Percentiles rank a stretch among this genome's conserved stretches.
Conservation (phyloP, 2,329 filamentous ascomycete species). For the Acephala macrosclerotiorum region DNA sequence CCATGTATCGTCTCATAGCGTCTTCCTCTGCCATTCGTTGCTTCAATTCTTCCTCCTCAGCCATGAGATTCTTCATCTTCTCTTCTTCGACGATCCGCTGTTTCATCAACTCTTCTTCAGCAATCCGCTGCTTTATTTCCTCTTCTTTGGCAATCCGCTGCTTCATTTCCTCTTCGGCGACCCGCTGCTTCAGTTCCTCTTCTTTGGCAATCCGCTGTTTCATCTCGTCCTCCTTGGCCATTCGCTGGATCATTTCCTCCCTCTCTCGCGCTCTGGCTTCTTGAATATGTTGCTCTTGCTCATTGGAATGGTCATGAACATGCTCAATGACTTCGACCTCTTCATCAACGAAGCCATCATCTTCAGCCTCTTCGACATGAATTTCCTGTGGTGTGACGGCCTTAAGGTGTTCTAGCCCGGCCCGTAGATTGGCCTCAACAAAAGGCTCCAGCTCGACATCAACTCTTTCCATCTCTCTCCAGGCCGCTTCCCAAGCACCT, state of each 20-base stretch:
- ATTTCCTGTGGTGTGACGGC: slow-evolving; percentile 20
- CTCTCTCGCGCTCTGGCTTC: slow-evolving; percentile 21
- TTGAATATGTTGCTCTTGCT: slow-evolving; percentile 18
- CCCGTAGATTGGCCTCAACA: slow-evolving; percentile 64
- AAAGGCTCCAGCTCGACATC: slow-evolving; percentile 89
- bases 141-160: slow-evolving; percentile 52
- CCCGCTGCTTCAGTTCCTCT: slow-evolving; percentile 53
- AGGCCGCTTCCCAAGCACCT: slow-evolving; percentile 91
- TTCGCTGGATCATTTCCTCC: slow-evolving; percentile 10
- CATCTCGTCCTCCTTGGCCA: slow-evolving; percentile 24
- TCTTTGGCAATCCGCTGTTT: slow-evolving; percentile 45
- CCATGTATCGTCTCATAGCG: slow-evolving; percentile 64
- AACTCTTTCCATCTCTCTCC: slow-evolving; percentile 98
- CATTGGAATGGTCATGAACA: slow-evolving; percentile 25
- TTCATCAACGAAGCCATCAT: slow-evolving; percentile 37
- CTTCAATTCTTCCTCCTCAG: slow-evolving; percentile 57
- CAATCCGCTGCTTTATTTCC: slow-evolving; percentile 40
- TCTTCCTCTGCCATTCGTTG: slow-evolving; percentile 37
- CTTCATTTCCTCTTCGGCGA: slow-evolving; percentile 57
- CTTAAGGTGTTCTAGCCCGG: slow-evolving; percentile 65
- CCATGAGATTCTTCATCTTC: slow-evolving; percentile 44
- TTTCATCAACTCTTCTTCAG: too few species aligned
- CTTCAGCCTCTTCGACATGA: slow-evolving; percentile 10
- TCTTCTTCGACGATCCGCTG: too few species aligned
- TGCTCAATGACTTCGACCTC: slow-evolving; percentile 30